Conservation (phyloP, 345 rosid genomes). For the Gossypium australe region DNA sequence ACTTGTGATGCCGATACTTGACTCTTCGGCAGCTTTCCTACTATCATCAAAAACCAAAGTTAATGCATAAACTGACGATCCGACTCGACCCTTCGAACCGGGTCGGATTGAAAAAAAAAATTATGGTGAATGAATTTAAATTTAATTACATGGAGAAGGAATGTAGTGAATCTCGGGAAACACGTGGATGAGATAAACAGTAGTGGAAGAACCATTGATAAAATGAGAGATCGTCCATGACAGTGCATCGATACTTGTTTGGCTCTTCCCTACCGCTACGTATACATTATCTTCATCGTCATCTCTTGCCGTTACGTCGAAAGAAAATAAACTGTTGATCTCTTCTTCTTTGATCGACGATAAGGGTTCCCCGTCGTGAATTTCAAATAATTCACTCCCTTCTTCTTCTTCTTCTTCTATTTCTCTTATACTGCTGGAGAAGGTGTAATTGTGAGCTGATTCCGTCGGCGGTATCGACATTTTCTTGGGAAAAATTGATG, state of each 20-base stretch:
- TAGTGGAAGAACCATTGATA: conserved; percentile 22
- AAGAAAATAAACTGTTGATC: background rate
- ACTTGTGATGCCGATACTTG: conserved; percentile 57
- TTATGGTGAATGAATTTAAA: too few species aligned
- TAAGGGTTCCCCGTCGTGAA: background rate
- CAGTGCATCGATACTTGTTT: conserved; percentile 75
- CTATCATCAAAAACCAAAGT: background rate
- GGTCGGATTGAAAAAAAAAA: too few species aligned
- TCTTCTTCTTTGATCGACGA: background rate
- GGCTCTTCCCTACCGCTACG: conserved; percentile 73
- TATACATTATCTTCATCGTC: conserved; percentile 42
- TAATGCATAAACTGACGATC: too few species aligned
- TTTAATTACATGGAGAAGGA: conserved; percentile 57
- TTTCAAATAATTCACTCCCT: conserved; percentile 28
- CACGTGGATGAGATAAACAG: conserved; percentile 52
- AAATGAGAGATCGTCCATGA: conserved; percentile 57
- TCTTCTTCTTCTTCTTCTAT: conserved; percentile 29
- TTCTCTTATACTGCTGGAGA: conserved; percentile 10
- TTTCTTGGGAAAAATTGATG: background rate
- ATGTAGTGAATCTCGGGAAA: conserved; percentile 54
- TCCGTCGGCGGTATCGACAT: background rate
- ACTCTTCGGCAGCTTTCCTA: conserved; percentile 42
- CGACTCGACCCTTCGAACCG: too few species aligned
- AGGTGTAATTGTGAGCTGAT: background rate
- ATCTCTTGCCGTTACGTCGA: background rate